phyloP scores from a whole-genome alignment of 805 yeast species.

The Phaffomyces antillensis region DNA sequence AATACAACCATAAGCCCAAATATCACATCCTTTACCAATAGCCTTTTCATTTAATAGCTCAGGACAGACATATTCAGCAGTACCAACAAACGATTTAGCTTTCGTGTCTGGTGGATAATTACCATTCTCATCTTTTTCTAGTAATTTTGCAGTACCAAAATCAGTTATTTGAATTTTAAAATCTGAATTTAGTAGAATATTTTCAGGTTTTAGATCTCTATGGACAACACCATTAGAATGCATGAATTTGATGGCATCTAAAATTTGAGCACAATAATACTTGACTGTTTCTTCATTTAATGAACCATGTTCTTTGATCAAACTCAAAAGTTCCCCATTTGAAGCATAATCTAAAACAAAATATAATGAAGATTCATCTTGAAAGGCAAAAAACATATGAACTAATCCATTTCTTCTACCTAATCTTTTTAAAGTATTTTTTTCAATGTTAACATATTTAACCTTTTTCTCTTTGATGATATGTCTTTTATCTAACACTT shows the following conservation, averaged over 20 bases:
- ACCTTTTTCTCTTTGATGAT: constrained; percentile 77
- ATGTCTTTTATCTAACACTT: constrained; percentile 68
- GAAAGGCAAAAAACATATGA: constrained; percentile 69
- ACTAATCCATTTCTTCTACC: constrained; percentile 56
- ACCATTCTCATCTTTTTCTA: constrained; percentile 46
- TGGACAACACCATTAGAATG: constrained; percentile 73
- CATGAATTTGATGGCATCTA: constrained; percentile 67
- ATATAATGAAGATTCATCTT: constrained; percentile 65
- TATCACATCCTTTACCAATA: constrained; percentile 88
- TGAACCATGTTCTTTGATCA: constrained; percentile 64
- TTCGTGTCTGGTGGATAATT: constrained; percentile 57
- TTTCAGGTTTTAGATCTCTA: constrained; percentile 80
- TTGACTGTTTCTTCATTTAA: constrained; percentile 61
- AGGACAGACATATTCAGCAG: constrained; percentile 95
- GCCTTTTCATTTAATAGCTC: constrained; percentile 67
- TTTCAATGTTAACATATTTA: constrained; percentile 77
- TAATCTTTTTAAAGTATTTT: constrained; percentile 67
- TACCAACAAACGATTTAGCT: constrained; percentile 81
- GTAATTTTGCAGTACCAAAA: constrained; percentile 75
- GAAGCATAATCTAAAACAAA: constrained; percentile 75
- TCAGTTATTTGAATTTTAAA: constrained; percentile 67
- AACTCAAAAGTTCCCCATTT: constrained; percentile 64
- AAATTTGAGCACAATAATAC: constrained; percentile 65
- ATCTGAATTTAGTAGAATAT: constrained; percentile 56
- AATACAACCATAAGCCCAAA: constrained; percentile 99